A percentile compares a stretch with the other conserved stretches of the same genome.
phyloP scores from a whole-genome alignment of 2,329 filamentous ascomycete species.

The Paracoccidioides lutzii region DNA sequence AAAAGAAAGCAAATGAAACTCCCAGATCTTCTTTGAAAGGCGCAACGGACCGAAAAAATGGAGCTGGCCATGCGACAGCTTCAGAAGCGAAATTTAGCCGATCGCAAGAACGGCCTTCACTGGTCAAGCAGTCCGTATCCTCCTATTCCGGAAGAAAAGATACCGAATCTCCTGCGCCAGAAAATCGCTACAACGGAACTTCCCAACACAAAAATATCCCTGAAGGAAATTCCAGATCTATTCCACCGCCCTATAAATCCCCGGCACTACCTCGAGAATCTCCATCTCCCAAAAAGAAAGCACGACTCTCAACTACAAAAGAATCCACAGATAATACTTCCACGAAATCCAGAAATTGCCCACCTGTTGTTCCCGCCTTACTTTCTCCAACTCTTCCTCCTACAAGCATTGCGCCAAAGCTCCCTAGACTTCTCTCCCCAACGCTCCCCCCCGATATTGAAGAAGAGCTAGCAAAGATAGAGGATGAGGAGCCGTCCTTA shows the following conservation, averaged over 20 bases:
- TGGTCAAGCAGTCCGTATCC: background rate
- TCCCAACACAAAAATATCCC: background rate
- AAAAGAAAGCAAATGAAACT: conserved; percentile 38
- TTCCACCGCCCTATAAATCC: background rate
- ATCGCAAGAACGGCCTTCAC: background rate
- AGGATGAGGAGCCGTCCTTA: conserved; percentile 20
- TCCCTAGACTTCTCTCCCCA: conserved; percentile 45
- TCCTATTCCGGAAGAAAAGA: background rate
- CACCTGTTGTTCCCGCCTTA: conserved; percentile 23
- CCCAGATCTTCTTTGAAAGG: conserved; percentile 17
- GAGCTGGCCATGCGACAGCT: background rate
- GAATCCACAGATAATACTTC: conserved; percentile 15
- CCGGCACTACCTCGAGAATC: conserved; percentile 13
- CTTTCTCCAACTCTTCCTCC: conserved; percentile 32
- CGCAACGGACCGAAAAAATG: background rate
- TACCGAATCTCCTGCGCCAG: background rate
- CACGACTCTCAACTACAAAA: conserved; percentile 27
- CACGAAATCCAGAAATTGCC: conserved; percentile 12
- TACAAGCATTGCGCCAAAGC: conserved; percentile 19
- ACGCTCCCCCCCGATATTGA: conserved; percentile 44
- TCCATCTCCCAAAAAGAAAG: conserved; percentile 26
- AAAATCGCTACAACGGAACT: background rate
- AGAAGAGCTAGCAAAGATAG: conserved; percentile 36
- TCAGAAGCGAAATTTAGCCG: background rate
- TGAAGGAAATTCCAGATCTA: background rate